Evolutionary conservation across 2,329 filamentous ascomycete genomes (phyloP), one percentile per base, ranked within the genome.

Genomic region (Colletotrichum liriopes): DNA sequence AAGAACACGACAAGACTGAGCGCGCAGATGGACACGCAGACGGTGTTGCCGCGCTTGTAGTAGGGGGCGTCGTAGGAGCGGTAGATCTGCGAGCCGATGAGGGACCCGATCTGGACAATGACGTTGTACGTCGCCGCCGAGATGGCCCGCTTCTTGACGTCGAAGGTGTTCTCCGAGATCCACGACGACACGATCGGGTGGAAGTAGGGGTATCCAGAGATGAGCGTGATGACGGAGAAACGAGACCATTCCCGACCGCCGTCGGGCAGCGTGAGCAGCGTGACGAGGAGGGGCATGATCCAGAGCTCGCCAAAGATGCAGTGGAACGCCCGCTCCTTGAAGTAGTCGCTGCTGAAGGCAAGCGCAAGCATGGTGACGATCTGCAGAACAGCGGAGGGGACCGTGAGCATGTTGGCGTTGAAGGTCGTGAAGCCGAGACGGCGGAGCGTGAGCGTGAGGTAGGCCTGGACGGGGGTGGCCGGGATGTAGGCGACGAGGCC

Each of bases 121-220:
- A 83, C 82, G 74, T 91, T 91, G 75, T 91, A 91, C 0, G 84
- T 85, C 0, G 85, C 84, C 1, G 85, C 85, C 0, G 85, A 82
- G 37, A 87, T 81, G 6, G 85, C 84, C 54, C 86, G 79, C 75
- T 86, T 87, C 77, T 86, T 86, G 26, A 87, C 85, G 65, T 86
- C 83, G 55, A 86, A 86, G 0, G 82, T 84, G 76, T 87, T 87
- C 75, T 86, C 84, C 1, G 83, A 85, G 60, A 86, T 84, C 85
- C 86, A 90, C 6, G 84, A 82, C 5, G 83, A 82, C 14, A 87
- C 81, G 20, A 90, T 84, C 2, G 89, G 88, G 74, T 91, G 89
- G 65, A 89, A 87, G 75, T 91, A 91, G 0, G 89, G 89, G 69
- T 87, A 86, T 2, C 88, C 87, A 14, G 88, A 83, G 41, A 90